phyloP scores from a whole-genome alignment of 2,329 filamentous ascomycete species.

The Aspergillus texensis region DNA sequence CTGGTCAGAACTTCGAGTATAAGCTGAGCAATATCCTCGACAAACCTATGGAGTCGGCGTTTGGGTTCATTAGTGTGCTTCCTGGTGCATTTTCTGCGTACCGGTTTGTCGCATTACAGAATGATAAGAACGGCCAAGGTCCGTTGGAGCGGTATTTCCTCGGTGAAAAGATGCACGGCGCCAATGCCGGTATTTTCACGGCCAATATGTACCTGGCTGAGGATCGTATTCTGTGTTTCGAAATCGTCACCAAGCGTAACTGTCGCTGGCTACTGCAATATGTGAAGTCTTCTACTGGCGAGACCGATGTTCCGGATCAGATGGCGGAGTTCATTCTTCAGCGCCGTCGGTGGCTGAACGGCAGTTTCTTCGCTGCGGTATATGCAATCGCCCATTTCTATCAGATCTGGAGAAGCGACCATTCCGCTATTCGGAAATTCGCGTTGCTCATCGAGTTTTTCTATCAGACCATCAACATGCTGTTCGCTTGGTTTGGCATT shows the following conservation, averaged over 20 bases:
- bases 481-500: conserved; percentile 98
- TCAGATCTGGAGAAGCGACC: conserved; percentile 91
- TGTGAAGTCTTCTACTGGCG: conserved; percentile 94
- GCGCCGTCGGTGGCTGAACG: conserved; percentile 95
- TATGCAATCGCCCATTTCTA: conserved; percentile 95
- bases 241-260: conserved; percentile 95
- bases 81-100: conserved; percentile 99
- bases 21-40: conserved; percentile 99
- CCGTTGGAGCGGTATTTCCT: conserved; percentile 96
- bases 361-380: conserved; percentile 95
- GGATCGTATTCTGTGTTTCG: conserved; percentile 59
- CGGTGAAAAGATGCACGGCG: conserved; percentile 92
- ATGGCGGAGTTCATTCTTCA: conserved; percentile 96
- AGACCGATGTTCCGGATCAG: conserved; percentile 93
- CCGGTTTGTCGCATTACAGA: conserved; percentile 89
- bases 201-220: conserved; percentile 70
- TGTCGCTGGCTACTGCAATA: conserved; percentile 98
- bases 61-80: conserved; percentile 95
- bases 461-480: conserved; percentile 93
- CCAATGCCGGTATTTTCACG: conserved; percentile 92
- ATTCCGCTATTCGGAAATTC: conserved; percentile 82
- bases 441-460: conserved; percentile 90
- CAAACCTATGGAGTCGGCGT: conserved; percentile 94
- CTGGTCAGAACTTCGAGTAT: conserved; percentile 98
- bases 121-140: conserved; percentile 91